These are phyloP conservation scores for Oryza glumipatula DNA, from an alignment of 176 grass and related monocot species.

Conservation along the genomic window DNA sequence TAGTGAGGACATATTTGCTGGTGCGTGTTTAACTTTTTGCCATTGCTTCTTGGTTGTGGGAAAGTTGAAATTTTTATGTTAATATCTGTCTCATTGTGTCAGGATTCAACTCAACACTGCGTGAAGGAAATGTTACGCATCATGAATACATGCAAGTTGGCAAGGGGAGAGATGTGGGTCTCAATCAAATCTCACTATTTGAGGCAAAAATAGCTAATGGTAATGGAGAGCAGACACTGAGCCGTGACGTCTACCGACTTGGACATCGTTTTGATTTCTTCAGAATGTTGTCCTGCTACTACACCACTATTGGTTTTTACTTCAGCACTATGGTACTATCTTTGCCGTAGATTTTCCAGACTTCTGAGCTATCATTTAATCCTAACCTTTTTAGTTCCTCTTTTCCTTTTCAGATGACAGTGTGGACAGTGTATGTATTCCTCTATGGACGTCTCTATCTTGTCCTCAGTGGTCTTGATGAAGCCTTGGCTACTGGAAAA, in stretches of 20 bases:
- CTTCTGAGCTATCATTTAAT: conserved; percentile 21
- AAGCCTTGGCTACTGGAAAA: conserved; percentile 56
- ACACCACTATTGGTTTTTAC: conserved; percentile 94
- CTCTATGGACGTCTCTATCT: conserved; percentile 93
- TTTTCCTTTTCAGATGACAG: conserved; percentile 66
- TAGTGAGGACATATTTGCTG: conserved; percentile 99
- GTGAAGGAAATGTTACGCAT: conserved; percentile 96
- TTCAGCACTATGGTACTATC: conserved; percentile 82
- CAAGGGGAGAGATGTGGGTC: conserved; percentile 95
- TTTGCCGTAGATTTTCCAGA: conserved; percentile 10
- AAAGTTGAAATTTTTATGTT: conserved; percentile 24
- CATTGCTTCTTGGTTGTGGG: conserved; percentile 3
- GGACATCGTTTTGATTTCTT: conserved; percentile 99
- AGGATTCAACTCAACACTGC: conserved; percentile 96
- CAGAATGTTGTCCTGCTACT: conserved; percentile 97
- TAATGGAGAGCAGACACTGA: conserved; percentile 91
- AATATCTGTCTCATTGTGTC: conserved; percentile 11
- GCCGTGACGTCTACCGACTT: conserved; percentile 77
- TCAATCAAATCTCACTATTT: conserved; percentile 96
- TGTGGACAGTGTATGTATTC: conserved; percentile 89
- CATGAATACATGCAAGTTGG: conserved; percentile 99
- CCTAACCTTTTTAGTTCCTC: conserved; percentile 30
- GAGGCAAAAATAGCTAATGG: conserved; percentile 95
- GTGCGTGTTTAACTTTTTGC: conserved; percentile 36
- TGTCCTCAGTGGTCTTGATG: conserved; percentile 85